Conservation (phyloP, 148 eudicot species). For the Silene latifolia region DNA sequence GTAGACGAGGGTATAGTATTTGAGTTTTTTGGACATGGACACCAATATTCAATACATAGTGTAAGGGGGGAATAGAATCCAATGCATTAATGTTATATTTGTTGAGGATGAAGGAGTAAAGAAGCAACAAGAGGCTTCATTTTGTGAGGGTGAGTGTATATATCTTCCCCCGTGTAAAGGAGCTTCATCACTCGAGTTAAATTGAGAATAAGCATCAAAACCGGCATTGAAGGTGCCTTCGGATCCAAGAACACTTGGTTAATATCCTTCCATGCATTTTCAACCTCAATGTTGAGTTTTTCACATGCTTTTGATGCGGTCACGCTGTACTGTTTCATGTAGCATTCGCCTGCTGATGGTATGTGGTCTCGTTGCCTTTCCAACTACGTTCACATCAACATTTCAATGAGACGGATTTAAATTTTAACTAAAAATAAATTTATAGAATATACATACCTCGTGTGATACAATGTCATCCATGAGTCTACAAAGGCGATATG, state of each 20-base stretch:
- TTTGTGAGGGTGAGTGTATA: neutral
- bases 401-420: neutral
- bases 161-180: neutral
- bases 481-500: neutral
- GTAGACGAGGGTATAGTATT: too few relatives aligned
- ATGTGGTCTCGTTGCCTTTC: conserved; percentile 21
- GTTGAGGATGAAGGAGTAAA: neutral
- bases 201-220: neutral
- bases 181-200: conserved; percentile 10
- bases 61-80: too few relatives aligned
- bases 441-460: neutral
- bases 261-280: conserved; percentile 8
- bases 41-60: too few relatives aligned
- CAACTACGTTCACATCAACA: conserved; percentile 1
- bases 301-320: neutral
- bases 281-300: neutral
- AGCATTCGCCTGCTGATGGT: conserved; percentile 23
- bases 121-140: conserved; percentile 11
- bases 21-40: too few relatives aligned
- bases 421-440: too few relatives aligned
- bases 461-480: conserved; percentile 18
- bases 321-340: conserved; percentile 17
- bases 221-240: neutral
- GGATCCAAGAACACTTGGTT: neutral
- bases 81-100: neutral